Base-by-base conservation (phyloP, 306 rosid species). In the Pterocarpus macrocarpus region DNA sequence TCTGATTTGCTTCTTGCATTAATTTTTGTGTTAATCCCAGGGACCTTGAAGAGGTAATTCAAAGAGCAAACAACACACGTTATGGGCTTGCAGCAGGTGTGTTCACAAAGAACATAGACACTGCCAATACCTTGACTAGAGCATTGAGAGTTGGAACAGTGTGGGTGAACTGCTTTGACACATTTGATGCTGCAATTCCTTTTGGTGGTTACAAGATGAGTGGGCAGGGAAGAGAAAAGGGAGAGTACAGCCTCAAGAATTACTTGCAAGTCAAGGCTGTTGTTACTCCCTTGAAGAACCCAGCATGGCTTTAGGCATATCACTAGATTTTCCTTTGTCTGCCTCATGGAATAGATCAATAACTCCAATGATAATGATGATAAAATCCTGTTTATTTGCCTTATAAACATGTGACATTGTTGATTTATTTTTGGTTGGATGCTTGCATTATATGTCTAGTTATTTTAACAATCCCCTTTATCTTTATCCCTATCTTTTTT, bases 211-310 rank as follows among this genome's bases (percentile, higher is more conserved):
- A 83, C 87, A 95, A 95, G 87, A 89, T 90, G 98, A 95, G 99
- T 71, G 98, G 98, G 5, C 88, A 81, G 1, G 97, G 99, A n/a
- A 87, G 98, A 85, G 99, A 95, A 68, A 95, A 93, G 79, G 98
- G 99, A 30, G 88, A 86, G 64, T 91, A 95, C 64, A 85, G 97
- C 74, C 96, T 93, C 41, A 56, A 72, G 5, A 90, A 89, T 79
- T 95, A 95, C 92, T 82, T 95, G 92, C 98, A 95, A 91, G 94
- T 95, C 45, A 95, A 95, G 87, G 97, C 97, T 45, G 98, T 95
- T 55, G 92, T 95, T 78, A 87, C 91, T 32, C 87, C 93, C 38
- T 71, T 93, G 88, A 73, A 86, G 63, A 91, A 90, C 69, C 93
- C 98, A 2, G 94, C 99, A 50, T 95, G 99, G 99, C 94, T 95